Evolutionary conservation across 768 basidiomycete species (phyloP).

Genomic region (Mycena alexandri): DNA sequence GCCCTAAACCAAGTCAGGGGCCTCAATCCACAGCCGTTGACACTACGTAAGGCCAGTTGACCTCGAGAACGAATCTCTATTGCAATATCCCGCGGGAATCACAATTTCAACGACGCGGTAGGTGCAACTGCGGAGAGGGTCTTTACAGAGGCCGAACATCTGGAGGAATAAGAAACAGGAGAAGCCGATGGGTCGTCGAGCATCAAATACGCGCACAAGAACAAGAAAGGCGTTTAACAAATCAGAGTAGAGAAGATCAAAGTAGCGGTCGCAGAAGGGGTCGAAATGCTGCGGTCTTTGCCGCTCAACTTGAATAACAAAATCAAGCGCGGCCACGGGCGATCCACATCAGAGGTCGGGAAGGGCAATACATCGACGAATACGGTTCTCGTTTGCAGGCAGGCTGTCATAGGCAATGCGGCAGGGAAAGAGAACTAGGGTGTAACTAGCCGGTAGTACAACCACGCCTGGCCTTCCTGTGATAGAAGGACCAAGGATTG

Average conservation of each 20-base stretch:
- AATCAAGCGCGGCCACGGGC: conserved; percentile 10
- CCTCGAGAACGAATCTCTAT: conserved; percentile 38
- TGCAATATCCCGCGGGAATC: conserved; percentile 28
- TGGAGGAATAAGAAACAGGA: conserved; percentile 20
- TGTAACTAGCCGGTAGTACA: conserved; percentile 23
- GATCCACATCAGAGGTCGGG: conserved; percentile 24
- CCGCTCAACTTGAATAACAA: conserved; percentile 30
- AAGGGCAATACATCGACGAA: conserved; percentile 25
- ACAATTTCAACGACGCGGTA: conserved; percentile 35
- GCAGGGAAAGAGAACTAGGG: conserved; percentile 17
- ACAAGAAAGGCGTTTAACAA: conserved; percentile 30
- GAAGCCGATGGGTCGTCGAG: conserved; percentile 27
- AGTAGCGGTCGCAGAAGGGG: conserved; percentile 21
- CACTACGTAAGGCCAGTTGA: conserved; percentile 27
- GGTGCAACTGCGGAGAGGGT: conserved; percentile 28
- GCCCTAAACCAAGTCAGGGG: conserved; percentile 35
- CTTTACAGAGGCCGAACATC: conserved; percentile 26
- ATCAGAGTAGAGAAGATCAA: conserved; percentile 27
- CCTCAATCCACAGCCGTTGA: conserved; percentile 29
- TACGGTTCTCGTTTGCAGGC: conserved; percentile 25
- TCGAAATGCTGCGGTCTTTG: conserved; percentile 31
- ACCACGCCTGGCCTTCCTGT: conserved; percentile 31
- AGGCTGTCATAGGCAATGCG: conserved; percentile 28
- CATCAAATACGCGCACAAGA: conserved; percentile 9
- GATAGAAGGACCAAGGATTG: conserved; percentile 25